A percentile compares a stretch with the other conserved stretches of the same genome.
phyloP scores from a whole-genome alignment of 371 early-diverging fungal species.

The Catenaria anguillulae region DNA sequence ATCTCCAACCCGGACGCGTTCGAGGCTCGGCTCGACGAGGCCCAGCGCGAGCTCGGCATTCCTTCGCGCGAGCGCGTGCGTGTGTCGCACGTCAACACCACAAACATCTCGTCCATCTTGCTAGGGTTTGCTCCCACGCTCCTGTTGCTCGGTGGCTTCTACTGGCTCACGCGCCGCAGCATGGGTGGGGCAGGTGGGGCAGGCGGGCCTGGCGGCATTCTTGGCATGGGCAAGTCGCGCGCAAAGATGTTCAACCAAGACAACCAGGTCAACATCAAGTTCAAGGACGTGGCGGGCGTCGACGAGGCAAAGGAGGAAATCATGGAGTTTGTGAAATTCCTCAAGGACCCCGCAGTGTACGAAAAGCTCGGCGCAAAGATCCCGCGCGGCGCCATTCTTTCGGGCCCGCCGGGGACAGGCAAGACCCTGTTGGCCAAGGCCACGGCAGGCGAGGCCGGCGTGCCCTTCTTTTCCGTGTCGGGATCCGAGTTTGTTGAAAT shows the following conservation, averaged over 20 bases:
- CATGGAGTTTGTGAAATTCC: conserved; percentile 99
- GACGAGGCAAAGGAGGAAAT: conserved; percentile 99
- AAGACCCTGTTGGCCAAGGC: conserved; percentile 83
- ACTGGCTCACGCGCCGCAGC: conserved; percentile 67
- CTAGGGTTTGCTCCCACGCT: conserved; percentile 87
- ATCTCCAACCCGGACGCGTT: conserved; percentile 93
- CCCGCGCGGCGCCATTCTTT: conserved; percentile 98
- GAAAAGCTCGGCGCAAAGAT: conserved; percentile 97
- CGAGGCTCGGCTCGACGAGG: conserved; percentile 76
- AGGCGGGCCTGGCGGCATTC: conserved; percentile 53
- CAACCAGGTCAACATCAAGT: conserved; percentile 83
- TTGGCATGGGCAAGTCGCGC: conserved; percentile 73
- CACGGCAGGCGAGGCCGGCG: conserved; percentile 96
- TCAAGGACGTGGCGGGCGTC: conserved; percentile 99
- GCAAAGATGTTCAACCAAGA: conserved; percentile 95
- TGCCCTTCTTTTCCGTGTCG: conserved; percentile 91
- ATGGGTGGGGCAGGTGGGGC: conserved; percentile 40
- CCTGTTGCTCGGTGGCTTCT: conserved; percentile 68
- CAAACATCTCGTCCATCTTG: conserved; percentile 48
- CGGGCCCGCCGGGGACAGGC: conserved; percentile 97
- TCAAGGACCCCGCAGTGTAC: conserved; percentile 95
- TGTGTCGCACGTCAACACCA: conserved; percentile 66
- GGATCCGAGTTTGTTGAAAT: conserved; percentile 99
- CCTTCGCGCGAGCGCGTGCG: conserved; percentile 79
- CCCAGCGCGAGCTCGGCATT: conserved; percentile 79